phyloP scores from a whole-genome alignment of 257 asterid genomes.

The Solanum sejunctum region DNA sequence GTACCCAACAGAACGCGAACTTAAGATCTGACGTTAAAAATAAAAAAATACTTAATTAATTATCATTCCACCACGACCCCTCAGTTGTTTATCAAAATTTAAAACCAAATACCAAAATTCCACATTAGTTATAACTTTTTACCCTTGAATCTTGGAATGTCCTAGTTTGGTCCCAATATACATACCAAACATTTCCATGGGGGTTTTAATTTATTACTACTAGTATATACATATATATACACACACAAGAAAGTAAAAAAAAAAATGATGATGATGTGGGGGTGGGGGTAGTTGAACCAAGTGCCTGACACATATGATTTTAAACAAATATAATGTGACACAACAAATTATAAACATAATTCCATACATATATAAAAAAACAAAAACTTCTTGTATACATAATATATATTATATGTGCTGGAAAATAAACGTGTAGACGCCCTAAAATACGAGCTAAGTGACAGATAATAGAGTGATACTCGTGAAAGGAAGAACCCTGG shows the following conservation, averaged over 20 bases:
- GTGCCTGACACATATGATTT: background rate
- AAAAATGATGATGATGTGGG: background rate
- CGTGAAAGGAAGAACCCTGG: slow-evolving; percentile 12
- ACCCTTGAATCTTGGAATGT: background rate
- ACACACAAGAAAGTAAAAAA: background rate
- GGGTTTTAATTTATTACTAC: background rate
- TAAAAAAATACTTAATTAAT: background rate
- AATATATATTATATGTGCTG: background rate
- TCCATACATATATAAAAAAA: background rate
- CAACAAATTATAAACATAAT: background rate
- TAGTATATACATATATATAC: background rate
- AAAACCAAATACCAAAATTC: background rate
- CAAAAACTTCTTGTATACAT: background rate
- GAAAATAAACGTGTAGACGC: slow-evolving; percentile 15
- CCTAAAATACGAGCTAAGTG: background rate
- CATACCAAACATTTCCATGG: background rate
- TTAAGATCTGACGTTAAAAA: background rate
- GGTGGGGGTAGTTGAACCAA: background rate
- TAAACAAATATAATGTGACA: background rate
- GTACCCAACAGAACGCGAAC: background rate
- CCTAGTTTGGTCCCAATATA: background rate
- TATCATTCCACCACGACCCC: background rate
- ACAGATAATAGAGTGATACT: slow-evolving; percentile 7
- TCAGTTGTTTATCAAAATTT: no score
- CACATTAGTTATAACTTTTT: background rate